Base-by-base conservation (phyloP, 179 eudicot genomes). In the Camellia oleifera region DNA sequence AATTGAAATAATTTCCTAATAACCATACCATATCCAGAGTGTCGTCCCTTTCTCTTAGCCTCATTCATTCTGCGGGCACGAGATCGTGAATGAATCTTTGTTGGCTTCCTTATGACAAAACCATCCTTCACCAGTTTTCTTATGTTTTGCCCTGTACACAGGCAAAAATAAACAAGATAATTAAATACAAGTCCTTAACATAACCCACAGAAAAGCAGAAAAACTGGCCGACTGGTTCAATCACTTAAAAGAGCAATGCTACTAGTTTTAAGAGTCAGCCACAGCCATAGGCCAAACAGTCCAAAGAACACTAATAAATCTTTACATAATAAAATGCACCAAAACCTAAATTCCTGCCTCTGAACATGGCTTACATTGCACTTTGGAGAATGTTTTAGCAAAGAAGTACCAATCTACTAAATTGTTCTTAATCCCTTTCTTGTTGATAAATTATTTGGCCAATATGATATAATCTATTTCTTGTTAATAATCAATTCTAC, bases 1-100 rank as follows among this genome's bases (percentile, higher is more conserved):
- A 23, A 65, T 9, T 65, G 14, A 20, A 65, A 65, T 44, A 23
- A 23, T 20, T 0, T 65, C 3, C 42, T 65, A 65, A 7, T 26
- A 20, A 20, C 10, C 69, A 46, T 54, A 70, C 76, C 81, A 54
- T 60, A 79, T 69, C 76, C 76, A 70, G 80, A 69, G 8, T 71
- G 81, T 18, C 78, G 78, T 4, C 78, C 78, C 78, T 75, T 75
- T 75, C 69, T 62, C 69, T 75, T 75, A 69, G 78, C 81, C 48
- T 79, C 81, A 7, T 79, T 79, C 81, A 79, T 79, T 53, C 81
- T 72, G n/a, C 77, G 81, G 3, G 81, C 81, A 61, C 81, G 81
- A 58, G 81, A 79, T 79, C 81, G 68, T 18, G 81, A 79, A 69
- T 79, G 81, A 15, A 79, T 79, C 77, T 79, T 79, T 9, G 81